Evolutionary conservation across 306 rosid genomes (phyloP), one percentile per base, ranked within the genome.

Genomic region (Ormosia emarginata): DNA sequence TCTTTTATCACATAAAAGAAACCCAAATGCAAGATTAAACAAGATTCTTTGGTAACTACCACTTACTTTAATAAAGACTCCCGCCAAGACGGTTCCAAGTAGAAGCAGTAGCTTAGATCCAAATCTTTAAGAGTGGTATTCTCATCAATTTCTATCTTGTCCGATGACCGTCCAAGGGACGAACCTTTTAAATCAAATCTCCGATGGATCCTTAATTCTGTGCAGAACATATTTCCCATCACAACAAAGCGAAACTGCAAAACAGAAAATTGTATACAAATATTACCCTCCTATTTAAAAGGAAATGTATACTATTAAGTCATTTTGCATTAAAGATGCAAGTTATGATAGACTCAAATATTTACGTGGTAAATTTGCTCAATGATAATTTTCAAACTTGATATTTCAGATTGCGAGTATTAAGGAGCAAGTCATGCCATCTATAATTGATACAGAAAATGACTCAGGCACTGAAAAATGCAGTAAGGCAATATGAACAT

Each of bases 151-250:
- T 94, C 98, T 85, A 94, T 86, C 82, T 92, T 94, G 82, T 94
- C 97, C 49, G 97, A 89, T 10, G 97, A 94, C 39, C 98, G 94
- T 69, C 98, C 98, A 9, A 92, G 86, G 69, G 97, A 94, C 4
- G 98, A 94, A 78, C 98, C 98, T 83, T 94, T 94, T 86, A 94
- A 86, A 80, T 94, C 98, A 85, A 88, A 94, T 79, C 98, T 87
- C 71, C 97, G 77, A 84, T 94, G 97, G 76, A 94, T 94, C 89
- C 98, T 89, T 81, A 94, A 82, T 81, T 94, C 95, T 53, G 98
- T 92, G 88, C 97, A 94, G 86, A 94, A 94, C 97, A 94, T 92
- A 87, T 94, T 94, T 78, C 98, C 98, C 98, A 94, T 94, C 70
- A 94, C 97, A 55, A 92, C 98, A 82, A 94, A 94, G 18, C 95